A percentile compares a stretch with the other conserved stretches of the same genome.
phyloP scores from a whole-genome alignment of 257 asterid genomes.

The Jacaranda copaia region DNA sequence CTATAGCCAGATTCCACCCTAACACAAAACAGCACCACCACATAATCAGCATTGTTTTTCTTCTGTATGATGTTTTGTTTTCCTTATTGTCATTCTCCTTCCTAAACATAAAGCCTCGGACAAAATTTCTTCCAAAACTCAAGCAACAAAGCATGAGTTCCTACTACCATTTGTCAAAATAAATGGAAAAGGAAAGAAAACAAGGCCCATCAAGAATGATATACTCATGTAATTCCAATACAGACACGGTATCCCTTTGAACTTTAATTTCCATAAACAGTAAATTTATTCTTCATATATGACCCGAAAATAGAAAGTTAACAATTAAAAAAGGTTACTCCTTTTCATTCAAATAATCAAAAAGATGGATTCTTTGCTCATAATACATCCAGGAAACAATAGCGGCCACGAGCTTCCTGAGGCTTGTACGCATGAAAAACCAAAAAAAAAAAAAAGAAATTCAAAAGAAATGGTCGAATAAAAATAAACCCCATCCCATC shows the following conservation, averaged over 20 bases:
- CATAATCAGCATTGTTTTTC: neutral
- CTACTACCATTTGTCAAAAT: neutral
- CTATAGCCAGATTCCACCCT: constrained; percentile 16
- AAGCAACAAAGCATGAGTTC: neutral
- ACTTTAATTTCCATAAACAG: neutral
- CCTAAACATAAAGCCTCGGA: neutral
- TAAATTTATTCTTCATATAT: constrained; percentile 12
- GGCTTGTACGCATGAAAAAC: neutral
- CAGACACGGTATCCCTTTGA: neutral
- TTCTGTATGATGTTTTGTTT: neutral
- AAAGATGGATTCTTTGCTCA: constrained; percentile 15
- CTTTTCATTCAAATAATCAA: constrained; percentile 6
- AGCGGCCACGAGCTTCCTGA: neutral
- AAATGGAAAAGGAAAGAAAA: neutral
- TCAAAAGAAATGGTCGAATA: neutral
- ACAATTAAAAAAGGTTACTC: neutral
- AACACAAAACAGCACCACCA: neutral
- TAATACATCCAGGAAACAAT: constrained; percentile 18
- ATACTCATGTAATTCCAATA: neutral
- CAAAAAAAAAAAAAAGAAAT: neutral
- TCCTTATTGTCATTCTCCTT: neutral
- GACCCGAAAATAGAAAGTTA: constrained; percentile 8
- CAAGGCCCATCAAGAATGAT: neutral
- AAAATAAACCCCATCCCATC: constrained; percentile 32
- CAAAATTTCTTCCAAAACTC: neutral